Evolutionary conservation across 164 flowering plant genomes (phyloP).

Genomic region (Liriodendron chinense): DNA sequence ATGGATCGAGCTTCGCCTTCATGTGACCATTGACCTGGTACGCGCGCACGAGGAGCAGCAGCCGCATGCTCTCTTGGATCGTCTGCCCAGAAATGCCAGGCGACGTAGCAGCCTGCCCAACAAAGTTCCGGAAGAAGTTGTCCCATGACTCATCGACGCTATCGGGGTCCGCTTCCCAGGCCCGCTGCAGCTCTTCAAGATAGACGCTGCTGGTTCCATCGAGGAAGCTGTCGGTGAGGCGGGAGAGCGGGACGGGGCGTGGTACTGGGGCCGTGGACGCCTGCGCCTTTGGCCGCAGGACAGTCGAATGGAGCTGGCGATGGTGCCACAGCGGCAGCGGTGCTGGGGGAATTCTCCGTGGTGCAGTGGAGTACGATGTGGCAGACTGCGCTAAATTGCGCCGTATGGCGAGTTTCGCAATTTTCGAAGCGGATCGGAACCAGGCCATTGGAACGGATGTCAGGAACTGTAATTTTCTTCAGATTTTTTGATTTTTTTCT

Average conservation of each 20-base stretch:
- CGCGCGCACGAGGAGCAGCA: conserved; percentile 86
- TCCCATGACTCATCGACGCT: conserved; percentile 99
- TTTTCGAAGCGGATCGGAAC: conserved; percentile 69
- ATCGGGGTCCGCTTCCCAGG: conserved; percentile 89
- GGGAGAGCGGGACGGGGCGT: conserved; percentile 86
- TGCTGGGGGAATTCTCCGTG: conserved; percentile 31
- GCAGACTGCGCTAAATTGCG: conserved; percentile 45
- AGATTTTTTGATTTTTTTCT: neutral
- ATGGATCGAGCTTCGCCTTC: conserved; percentile 91
- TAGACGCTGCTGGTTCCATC: conserved; percentile 97
- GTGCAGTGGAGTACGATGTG: conserved; percentile 20
- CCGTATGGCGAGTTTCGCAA: conserved; percentile 63
- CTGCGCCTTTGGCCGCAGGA: conserved; percentile 51
- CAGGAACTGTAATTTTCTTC: neutral
- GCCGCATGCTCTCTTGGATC: conserved; percentile 94
- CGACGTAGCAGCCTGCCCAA: conserved; percentile 81
- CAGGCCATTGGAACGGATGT: conserved; percentile 48
- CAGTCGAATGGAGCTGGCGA: conserved; percentile 54
- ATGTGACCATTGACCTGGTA: conserved; percentile 96
- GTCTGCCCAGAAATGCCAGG: conserved; percentile 97
- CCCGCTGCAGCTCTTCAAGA: conserved; percentile 90
- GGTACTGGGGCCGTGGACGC: conserved; percentile 62
- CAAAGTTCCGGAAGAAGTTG: conserved; percentile 92
- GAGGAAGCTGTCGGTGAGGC: conserved; percentile 84
- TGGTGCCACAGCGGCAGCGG: conserved; percentile 24